Evolutionary conservation across 2,329 filamentous ascomycete species (phyloP).

Genomic region (Aspergillus brasiliensis): DNA sequence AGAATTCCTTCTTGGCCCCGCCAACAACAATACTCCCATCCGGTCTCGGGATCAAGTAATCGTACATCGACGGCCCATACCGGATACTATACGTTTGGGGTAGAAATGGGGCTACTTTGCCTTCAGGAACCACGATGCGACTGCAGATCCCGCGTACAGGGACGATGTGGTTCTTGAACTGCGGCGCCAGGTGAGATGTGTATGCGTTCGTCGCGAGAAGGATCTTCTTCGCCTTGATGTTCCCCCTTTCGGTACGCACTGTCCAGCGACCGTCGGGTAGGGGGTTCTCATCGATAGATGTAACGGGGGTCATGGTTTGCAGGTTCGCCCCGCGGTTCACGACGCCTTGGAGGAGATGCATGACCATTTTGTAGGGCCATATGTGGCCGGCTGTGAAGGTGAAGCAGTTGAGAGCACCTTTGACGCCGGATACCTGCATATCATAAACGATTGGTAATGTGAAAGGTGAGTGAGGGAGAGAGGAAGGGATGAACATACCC

Average conservation of each 20-base stretch:
- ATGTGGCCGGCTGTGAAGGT: constrained; percentile 36
- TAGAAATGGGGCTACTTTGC: constrained; percentile 21
- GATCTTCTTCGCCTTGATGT: constrained; percentile 64
- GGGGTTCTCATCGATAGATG: constrained; percentile 18
- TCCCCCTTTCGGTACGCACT: constrained; percentile 63
- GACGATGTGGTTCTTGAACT: constrained; percentile 70
- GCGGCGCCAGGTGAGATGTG: constrained; percentile 72
- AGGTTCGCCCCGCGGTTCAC: constrained; percentile 51
- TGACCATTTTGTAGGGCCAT: constrained; percentile 79
- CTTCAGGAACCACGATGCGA: constrained; percentile 30
- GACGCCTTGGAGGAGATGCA: constrained; percentile 63
- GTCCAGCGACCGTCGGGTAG: constrained; percentile 52
- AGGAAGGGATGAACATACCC: not conserved
- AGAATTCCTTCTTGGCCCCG: constrained; percentile 54
- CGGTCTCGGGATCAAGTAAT: constrained; percentile 64
- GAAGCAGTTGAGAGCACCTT: constrained; percentile 37
- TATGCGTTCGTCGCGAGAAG: constrained; percentile 86
- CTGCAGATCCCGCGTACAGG: constrained; percentile 65
- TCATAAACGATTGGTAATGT: not conserved
- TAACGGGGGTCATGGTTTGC: constrained; percentile 55
- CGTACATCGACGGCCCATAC: constrained; percentile 53
- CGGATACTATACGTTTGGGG: constrained; percentile 56
- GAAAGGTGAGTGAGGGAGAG: not conserved
- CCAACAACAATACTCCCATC: constrained; percentile 61
- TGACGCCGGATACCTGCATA: constrained; percentile 6